Conservation (phyloP, 257 asterid species). For the Coffea eugenioides region DNA sequence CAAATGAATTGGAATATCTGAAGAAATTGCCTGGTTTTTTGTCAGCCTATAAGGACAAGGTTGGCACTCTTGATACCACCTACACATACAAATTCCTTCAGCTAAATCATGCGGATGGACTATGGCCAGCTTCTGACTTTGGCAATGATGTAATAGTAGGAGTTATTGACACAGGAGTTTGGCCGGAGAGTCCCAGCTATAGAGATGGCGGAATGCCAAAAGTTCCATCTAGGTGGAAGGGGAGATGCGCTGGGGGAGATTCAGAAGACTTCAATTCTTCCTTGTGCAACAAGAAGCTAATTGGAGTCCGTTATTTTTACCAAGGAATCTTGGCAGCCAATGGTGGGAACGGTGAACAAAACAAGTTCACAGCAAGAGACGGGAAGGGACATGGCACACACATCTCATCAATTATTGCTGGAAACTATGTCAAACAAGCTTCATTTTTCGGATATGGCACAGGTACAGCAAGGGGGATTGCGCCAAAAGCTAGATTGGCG, state of each 20-base stretch:
- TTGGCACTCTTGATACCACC: conserved; percentile 43
- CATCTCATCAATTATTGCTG: conserved; percentile 42
- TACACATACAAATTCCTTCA: conserved; percentile 41
- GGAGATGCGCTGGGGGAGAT: conserved; percentile 30
- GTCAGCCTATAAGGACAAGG: conserved; percentile 32
- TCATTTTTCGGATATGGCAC: conserved; percentile 45
- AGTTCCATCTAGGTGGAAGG: conserved; percentile 45
- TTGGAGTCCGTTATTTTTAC: conserved; percentile 44
- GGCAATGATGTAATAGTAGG: conserved; percentile 49
- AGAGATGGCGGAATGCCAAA: conserved; percentile 43
- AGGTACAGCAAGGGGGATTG: conserved; percentile 47
- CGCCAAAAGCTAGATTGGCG: conserved; percentile 46
- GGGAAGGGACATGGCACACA: conserved; percentile 52
- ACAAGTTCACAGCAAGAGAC: conserved; percentile 43
- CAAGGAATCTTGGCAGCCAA: conserved; percentile 36
- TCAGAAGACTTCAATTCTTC: conserved; percentile 38
- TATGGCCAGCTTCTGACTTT: conserved; percentile 50
- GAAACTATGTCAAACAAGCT: conserved; percentile 36
- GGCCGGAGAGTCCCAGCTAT: conserved; percentile 53
- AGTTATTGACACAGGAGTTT: conserved; percentile 44
- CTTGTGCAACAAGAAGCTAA: conserved; percentile 38
- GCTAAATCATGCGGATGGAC: conserved; percentile 35
- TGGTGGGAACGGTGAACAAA: conserved; percentile 5
- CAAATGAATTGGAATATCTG: conserved; percentile 26
- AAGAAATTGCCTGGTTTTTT: conserved; percentile 38